Evolutionary conservation across 805 yeast genomes (phyloP).

Genomic region (Debaryomyces hansenii): DNA sequence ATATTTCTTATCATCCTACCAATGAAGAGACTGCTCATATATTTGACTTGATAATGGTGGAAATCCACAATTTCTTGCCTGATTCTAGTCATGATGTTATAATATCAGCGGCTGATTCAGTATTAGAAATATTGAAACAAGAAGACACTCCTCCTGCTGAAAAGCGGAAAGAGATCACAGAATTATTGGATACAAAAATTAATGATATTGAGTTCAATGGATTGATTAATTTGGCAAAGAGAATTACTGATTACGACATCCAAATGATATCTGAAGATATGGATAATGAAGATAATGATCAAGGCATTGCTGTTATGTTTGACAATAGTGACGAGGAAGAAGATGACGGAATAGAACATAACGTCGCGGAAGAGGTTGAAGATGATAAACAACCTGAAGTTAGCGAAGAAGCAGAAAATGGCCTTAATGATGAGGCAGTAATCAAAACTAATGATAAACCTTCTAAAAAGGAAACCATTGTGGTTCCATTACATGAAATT

Average conservation of each 20-base stretch:
- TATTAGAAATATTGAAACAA: constrained; percentile 54
- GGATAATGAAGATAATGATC: constrained; percentile 25
- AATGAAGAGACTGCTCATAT: constrained; percentile 48
- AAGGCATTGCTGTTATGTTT: constrained; percentile 43
- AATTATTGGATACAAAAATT: constrained; percentile 41
- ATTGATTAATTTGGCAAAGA: constrained; percentile 42
- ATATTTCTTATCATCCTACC: constrained; percentile 62
- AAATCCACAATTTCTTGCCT: constrained; percentile 58
- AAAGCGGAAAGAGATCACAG: constrained; percentile 52
- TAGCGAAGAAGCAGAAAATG: constrained; percentile 16
- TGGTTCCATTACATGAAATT: constrained; percentile 13
- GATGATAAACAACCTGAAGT: constrained; percentile 19
- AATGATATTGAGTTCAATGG: constrained; percentile 47
- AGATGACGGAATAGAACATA: constrained; percentile 22
- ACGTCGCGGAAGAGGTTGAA: constrained; percentile 22
- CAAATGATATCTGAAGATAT: constrained; percentile 7
- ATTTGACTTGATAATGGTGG: constrained; percentile 58
- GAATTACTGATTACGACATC: constrained; percentile 51
- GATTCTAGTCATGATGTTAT: constrained; percentile 79
- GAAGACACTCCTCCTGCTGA: constrained; percentile 41
- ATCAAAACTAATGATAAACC: neutral
- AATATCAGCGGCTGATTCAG: constrained; percentile 67
- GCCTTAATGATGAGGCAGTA: constrained; percentile 6
- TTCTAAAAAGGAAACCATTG: neutral
- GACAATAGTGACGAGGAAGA: constrained; percentile 41